Percentiles rank a stretch among this genome's conserved stretches.
phyloP scores from a whole-genome alignment of 2,329 filamentous ascomycete species.

The Alternaria alternata region DNA sequence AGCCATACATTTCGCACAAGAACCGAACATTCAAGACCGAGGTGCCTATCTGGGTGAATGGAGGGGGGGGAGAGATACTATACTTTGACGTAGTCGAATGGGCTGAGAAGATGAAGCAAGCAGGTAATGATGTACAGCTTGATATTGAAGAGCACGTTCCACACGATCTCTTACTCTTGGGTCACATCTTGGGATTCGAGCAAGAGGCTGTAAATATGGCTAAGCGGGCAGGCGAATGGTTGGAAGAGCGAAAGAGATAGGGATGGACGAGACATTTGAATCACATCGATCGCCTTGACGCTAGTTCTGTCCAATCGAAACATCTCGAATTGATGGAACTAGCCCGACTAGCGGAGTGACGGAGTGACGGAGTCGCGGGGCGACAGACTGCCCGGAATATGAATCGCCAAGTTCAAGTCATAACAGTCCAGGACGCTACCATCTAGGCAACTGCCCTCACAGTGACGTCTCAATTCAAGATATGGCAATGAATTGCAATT shows the following conservation, averaged over 20 bases:
- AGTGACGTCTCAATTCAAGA: no score
- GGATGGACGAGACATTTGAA: rapidly evolving
- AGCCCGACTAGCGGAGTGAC: no score
- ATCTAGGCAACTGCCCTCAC: no score
- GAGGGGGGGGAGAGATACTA: conserved; percentile 54
- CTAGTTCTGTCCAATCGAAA: not conserved
- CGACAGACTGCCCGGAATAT: no score
- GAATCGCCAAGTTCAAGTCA: no score
- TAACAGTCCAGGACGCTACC: no score
- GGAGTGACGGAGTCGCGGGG: no score
- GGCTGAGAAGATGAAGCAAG: conserved; percentile 48
- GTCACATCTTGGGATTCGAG: conserved; percentile 54
- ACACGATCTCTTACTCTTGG: conserved; percentile 59
- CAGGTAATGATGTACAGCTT: conserved; percentile 54
- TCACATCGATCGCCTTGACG: not conserved
- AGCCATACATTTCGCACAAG: conserved; percentile 52
- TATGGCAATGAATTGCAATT: no score
- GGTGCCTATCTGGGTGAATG: conserved; percentile 54
- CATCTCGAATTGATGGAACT: no score
- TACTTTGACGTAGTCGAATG: conserved; percentile 52
- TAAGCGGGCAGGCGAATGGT: conserved; percentile 52
- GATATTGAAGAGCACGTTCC: conserved; percentile 53
- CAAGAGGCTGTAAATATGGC: conserved; percentile 46
- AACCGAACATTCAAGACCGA: conserved; percentile 50
- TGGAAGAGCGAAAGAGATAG: conserved; percentile 8